These are phyloP conservation scores for Primulina eburnea DNA, from an alignment of 257 asterid genomes.

Conservation along the genomic window DNA sequence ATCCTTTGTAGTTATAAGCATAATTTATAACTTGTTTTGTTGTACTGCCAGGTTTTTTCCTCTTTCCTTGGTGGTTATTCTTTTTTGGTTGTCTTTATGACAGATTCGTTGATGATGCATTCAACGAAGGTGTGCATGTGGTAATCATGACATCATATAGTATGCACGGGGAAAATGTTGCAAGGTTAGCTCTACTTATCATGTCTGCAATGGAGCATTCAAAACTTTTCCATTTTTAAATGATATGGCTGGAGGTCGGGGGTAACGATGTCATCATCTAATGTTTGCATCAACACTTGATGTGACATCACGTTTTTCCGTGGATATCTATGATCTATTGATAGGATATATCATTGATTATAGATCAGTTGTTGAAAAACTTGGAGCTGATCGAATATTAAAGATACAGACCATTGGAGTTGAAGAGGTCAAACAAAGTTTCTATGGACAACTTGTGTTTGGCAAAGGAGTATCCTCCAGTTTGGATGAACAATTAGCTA, in stretches of 20 bases:
- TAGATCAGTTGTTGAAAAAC: conserved; percentile 72
- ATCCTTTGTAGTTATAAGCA: conserved; percentile 5
- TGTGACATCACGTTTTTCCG: background rate
- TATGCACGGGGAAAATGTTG: conserved; percentile 42
- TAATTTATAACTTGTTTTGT: background rate
- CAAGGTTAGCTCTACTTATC: conserved; percentile 52
- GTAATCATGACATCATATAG: conserved; percentile 64
- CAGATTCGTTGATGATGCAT: conserved; percentile 81
- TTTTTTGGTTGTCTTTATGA: conserved; percentile 4
- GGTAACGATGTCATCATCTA: background rate
- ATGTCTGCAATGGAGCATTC: background rate
- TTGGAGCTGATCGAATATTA: conserved; percentile 65
- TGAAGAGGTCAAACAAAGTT: conserved; percentile 69
- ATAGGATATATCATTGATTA: conserved; percentile 18
- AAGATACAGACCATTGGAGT: conserved; percentile 62
- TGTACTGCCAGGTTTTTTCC: background rate
- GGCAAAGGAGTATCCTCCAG: conserved; percentile 77
- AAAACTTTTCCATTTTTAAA: background rate
- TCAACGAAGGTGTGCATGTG: conserved; percentile 58
- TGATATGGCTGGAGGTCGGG: background rate
- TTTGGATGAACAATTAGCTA: conserved; percentile 78
- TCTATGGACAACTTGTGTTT: conserved; percentile 76
- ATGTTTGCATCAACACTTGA: conserved; percentile 4
- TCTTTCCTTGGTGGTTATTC: background rate
- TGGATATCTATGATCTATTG: background rate